Percentiles rank a stretch among this genome's conserved stretches.
Evolutionary conservation across 495 filamentous ascomycete species (phyloP).

Genomic region (Trichocladium antarcticum): DNA sequence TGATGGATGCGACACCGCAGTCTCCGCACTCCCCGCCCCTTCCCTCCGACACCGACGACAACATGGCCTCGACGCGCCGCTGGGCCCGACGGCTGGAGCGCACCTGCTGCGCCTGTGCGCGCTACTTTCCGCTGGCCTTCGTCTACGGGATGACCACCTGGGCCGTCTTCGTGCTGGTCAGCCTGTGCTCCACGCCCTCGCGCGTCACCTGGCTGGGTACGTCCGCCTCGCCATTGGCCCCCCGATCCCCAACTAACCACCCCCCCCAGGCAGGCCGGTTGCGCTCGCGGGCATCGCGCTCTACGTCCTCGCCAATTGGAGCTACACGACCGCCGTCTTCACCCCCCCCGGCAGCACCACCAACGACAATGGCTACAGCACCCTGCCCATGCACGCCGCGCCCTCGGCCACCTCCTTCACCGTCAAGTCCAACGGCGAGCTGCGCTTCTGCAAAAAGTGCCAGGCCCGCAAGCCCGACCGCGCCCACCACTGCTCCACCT

Average conservation of each 20-base stretch:
- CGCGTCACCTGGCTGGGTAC: constrained; percentile 59
- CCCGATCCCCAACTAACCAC: background rate
- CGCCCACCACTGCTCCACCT: constrained; percentile 91
- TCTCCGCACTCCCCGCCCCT: constrained; percentile 10
- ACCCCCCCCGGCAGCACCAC: constrained; percentile 66
- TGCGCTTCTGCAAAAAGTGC: constrained; percentile 95
- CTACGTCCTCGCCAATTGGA: constrained; percentile 72
- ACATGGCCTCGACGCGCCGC: constrained; percentile 27
- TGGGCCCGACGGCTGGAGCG: constrained; percentile 74
- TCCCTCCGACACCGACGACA: background rate
- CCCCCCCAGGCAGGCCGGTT: constrained; percentile 35
- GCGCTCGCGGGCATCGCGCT: constrained; percentile 55
- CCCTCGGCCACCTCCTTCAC: constrained; percentile 61
- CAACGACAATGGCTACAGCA: constrained; percentile 40
- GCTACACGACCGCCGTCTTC: constrained; percentile 86
- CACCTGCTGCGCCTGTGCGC: constrained; percentile 63
- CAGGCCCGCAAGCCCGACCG: constrained; percentile 88
- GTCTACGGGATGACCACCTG: constrained; percentile 83
- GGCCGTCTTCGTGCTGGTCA: constrained; percentile 79
- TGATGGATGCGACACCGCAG: constrained; percentile 18
- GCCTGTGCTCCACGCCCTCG: constrained; percentile 52
- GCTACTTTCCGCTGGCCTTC: constrained; percentile 82
- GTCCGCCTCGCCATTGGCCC: background rate
- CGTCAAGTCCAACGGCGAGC: constrained; percentile 76
- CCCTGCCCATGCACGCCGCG: constrained; percentile 37